Percentiles rank a stretch among this genome's conserved stretches.
These are phyloP conservation scores for Parafenestella ontariensis DNA, from an alignment of 2,329 filamentous ascomycete genomes.

Conservation along the genomic window DNA sequence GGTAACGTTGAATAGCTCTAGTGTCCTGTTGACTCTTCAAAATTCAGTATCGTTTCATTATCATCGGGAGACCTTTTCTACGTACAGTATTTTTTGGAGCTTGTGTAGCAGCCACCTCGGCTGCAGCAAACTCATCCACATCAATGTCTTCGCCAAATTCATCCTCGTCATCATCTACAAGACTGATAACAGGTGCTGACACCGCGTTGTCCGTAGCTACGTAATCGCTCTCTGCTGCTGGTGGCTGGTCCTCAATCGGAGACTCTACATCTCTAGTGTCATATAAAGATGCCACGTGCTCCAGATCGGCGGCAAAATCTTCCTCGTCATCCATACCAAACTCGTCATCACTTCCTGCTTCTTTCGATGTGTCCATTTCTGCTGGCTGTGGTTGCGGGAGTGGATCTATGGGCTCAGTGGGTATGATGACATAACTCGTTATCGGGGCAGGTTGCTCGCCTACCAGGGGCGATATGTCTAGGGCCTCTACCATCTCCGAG, in stretches of 20 bases:
- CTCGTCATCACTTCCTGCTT: slow-evolving; percentile 50
- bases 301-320: slow-evolving; percentile 63
- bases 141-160: slow-evolving; percentile 77
- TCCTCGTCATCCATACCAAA: slow-evolving; percentile 57
- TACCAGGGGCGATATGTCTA: slow-evolving; percentile 28
- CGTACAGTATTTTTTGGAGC: slow-evolving; percentile 62
- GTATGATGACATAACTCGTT: slow-evolving; percentile 10
- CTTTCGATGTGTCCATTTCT: not conserved
- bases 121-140: slow-evolving; percentile 71
- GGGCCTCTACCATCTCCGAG: slow-evolving; percentile 42
- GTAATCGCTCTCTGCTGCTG: not conserved
- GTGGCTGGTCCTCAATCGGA: slow-evolving; percentile 6
- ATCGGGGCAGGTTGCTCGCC: slow-evolving; percentile 6
- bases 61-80: slow-evolving; percentile 45
- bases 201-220: slow-evolving; percentile 6
- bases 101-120: slow-evolving; percentile 76
- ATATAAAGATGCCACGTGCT: slow-evolving; percentile 64
- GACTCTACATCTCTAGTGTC: slow-evolving; percentile 52
- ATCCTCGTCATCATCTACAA: slow-evolving; percentile 57
- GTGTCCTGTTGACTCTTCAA: slow-evolving; percentile 70
- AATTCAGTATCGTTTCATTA: slow-evolving; percentile 64
- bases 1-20: slow-evolving; percentile 84
- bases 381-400: slow-evolving; percentile 1
- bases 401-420: slow-evolving; percentile 13
- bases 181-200: slow-evolving; percentile 28